Base-by-base conservation (phyloP, 2,329 filamentous ascomycete genomes). In the Huntiella abstrusa region DNA sequence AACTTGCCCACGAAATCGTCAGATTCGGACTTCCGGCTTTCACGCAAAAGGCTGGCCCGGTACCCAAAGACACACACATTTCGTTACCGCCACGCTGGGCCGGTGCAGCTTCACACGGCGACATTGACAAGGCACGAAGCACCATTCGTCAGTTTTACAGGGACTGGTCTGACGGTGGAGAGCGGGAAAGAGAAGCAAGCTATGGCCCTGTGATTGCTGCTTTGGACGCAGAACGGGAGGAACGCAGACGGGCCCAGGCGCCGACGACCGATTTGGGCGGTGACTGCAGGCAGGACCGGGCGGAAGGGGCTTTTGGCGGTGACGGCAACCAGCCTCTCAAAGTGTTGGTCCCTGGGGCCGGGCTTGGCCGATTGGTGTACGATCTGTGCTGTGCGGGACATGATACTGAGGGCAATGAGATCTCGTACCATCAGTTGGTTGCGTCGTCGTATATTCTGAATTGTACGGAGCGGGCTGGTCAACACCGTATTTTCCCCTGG, bases 391-490 rank as follows among this genome's bases (percentile, higher is more conserved):
- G 65, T 22, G 67, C 65, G 1, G 87, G 91, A 8, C 92, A 77
- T 59, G 64, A 72, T 8, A 73, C 77, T 1, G 86, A 95, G 60
- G 88, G 88, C 22, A 96, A 95, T 57, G 83, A 98, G 62, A 93
- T 96, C 51, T 95, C 87, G 2, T 96, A 93, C 57, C 91, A 98
- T 60, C 85, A 94, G 59, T 73, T 98, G n/a, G 69, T 96, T 49
- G 85, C 85, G 1, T 92, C 83, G 4, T 75, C 73, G 0, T 79
- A 83, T 57, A 72, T 87, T 12, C 71, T 87, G 41, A 87, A 88
- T 59, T 70, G 68, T 54, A 83, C 78, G 4, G 55, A 65, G 0
- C 57, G 60, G 2, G 71, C 71, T 0, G 69, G 69, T 12, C 69
- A 81, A 51, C 84, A 86, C 60, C 75, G 68, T 6, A 69, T 98